phyloP scores from a whole-genome alignment of 2,329 filamentous ascomycete genomes.

The Aspergillus carbonarius region DNA sequence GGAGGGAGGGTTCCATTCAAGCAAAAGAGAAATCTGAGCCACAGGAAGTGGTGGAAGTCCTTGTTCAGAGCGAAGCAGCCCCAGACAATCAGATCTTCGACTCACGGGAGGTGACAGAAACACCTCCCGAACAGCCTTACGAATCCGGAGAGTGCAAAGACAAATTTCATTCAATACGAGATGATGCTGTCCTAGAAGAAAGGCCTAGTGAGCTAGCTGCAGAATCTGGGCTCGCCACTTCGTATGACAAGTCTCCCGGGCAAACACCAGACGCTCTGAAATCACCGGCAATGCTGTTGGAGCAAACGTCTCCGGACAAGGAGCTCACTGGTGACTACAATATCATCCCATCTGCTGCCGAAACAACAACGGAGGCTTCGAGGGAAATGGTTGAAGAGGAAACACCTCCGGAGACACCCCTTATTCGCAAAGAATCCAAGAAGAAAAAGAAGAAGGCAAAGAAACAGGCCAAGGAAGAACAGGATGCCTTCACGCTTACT shows the following conservation, averaged over 20 bases:
- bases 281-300: neutral
- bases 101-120: neutral
- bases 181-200: neutral
- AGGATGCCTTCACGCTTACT: neutral
- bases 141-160: neutral
- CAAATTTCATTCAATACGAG: neutral
- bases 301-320: neutral
- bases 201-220: neutral
- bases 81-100: neutral
- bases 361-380: neutral
- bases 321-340: neutral
- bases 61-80: neutral
- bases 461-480: conserved; percentile 15
- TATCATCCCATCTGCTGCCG: conserved; percentile 1
- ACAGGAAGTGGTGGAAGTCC: neutral
- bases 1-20: conserved; percentile 22
- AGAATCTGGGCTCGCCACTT: neutral
- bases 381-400: conserved; percentile 4
- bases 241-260: neutral
- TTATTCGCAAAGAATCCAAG: conserved; percentile 19
- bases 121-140: neutral
- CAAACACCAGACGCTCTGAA: neutral
- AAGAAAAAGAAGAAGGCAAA: conserved; percentile 25
- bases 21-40: conserved; percentile 6
- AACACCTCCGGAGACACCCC: neutral